phyloP scores from a whole-genome alignment of 78 protist species.

The Protostelium mycophagum region DNA sequence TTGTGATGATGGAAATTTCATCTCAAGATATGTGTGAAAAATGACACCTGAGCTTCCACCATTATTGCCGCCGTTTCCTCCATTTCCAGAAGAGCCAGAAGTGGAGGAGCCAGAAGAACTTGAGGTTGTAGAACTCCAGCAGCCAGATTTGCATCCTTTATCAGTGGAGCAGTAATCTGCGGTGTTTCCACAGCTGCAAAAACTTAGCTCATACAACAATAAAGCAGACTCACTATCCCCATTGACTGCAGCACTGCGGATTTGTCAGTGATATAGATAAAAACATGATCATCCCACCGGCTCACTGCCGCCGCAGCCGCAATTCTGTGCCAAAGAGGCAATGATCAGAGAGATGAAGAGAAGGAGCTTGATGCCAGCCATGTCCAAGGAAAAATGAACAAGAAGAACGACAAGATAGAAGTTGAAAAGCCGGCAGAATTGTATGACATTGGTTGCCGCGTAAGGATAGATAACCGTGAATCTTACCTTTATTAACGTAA shows the following conservation, averaged over 20 bases:
- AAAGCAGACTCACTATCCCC: background rate
- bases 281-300: no score
- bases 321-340: background rate
- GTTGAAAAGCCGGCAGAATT: no score
- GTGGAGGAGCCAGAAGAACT: background rate
- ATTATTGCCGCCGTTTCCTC: background rate
- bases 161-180: background rate
- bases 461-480: no score
- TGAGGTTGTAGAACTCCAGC: background rate
- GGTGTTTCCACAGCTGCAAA: background rate
- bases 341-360: background rate
- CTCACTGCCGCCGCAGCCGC: background rate
- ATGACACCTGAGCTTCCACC: background rate
- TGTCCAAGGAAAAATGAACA: no score
- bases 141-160: background rate
- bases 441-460: no score
- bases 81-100: background rate
- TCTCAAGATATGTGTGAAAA: background rate
- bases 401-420: no score
- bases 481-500: no score
- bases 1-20: background rate
- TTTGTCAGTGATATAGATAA: no score
- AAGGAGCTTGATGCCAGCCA: no score
- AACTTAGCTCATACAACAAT: background rate
- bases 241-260: background rate